Base-by-base conservation (phyloP, 1,139 yeast genomes). In the Yamadazyma songkhlaensis region DNA sequence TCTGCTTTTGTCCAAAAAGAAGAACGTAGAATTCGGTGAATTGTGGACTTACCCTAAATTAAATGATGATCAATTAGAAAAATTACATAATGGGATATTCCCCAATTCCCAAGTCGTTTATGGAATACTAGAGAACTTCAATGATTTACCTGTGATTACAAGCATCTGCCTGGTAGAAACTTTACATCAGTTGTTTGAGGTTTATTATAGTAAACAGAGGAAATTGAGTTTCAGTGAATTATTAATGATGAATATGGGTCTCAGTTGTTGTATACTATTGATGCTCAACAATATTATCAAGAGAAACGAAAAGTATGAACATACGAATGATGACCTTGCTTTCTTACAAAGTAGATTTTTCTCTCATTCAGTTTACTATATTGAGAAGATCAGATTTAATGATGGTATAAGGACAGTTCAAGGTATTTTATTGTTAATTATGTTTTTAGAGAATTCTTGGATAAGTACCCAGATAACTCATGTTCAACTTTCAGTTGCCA, bases 401-500 rank as follows among this genome's bases (percentile, higher is more conserved):
- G 20, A 20, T 22, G 32, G 32, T 12, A 9, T 30, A 17, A 11
- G 17, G 8, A 30, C 32, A 5, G 32, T 30, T 9, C 25, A 12
- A 21, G 32, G 75, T 0, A 60, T 78, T 12, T 38, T 79, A 27
- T 45, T 74, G 24, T 53, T 81, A 32, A 53, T 71, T 2, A 44
- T 64, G 4, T 73, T 68, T 46, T 58, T 77, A 8, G 79, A 76
- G 32, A 53, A 60, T 4, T 59, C 64, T 10, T 31, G 58, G 69
- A 43, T 54, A 67, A n/a, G 51, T 62, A 1, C 64, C 74, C 11
- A 27, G 26, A 53, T 63, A 23, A 66, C 72, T 21, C 71, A 67
- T 46, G 60, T 69, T 35, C 49, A 81, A 10, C 50, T 70, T 1
- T 59, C 82, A 1, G 67, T 74, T 3, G 82, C 82, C 1, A 67